Base-by-base conservation (phyloP, 345 rosid genomes). In the Bruguiera parviflora region DNA sequence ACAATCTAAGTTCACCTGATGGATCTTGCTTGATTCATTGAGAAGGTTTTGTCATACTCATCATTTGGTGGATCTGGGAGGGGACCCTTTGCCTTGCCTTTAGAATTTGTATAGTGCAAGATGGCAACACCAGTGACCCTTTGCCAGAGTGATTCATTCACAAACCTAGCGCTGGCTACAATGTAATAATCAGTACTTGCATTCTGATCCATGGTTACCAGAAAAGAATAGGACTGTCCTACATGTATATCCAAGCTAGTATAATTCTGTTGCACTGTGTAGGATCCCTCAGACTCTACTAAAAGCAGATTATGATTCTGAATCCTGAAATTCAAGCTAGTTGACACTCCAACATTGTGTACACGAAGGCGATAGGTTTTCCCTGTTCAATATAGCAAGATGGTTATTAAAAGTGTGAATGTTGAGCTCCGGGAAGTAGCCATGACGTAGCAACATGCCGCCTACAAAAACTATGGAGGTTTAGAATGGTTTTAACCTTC, bases 21-120 rank as follows among this genome's bases (percentile, higher is more conserved):
- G 43, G 99, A 96, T 85, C 98, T 86, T 47, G 98, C 97, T 80
- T 96, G 99, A 81, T 92, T 96, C 99, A 96, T 96, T 64, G 99
- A 95, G 82, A 82, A 92, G 61, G 97, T 90, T 74, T 92, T 92
- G 79, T 96, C 98, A 35, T 78, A 92, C 65, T 86, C 91, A 63
- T 92, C 98, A 51, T 85, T 80, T 15, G 97, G 98, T 27, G 90
- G 82, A 52, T 82, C 92, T 0, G 99, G 99, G 61, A 96, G 88
- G 37, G 95, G 89, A 53, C 98, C 99, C 22, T 53, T 68, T 5
- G 93, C 98, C 82, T 92, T 90, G 5, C 99, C 98, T 78, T 92
- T 92, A 65, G 99, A 96, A 82, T 96, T 96, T 13, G 97, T 74
- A 69, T 96, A 96, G 53, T 77, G 95, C 80, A 96, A 86, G 82